phyloP scores from a whole-genome alignment of 2,329 filamentous ascomycete species.

The Fusarium incarnatum region DNA sequence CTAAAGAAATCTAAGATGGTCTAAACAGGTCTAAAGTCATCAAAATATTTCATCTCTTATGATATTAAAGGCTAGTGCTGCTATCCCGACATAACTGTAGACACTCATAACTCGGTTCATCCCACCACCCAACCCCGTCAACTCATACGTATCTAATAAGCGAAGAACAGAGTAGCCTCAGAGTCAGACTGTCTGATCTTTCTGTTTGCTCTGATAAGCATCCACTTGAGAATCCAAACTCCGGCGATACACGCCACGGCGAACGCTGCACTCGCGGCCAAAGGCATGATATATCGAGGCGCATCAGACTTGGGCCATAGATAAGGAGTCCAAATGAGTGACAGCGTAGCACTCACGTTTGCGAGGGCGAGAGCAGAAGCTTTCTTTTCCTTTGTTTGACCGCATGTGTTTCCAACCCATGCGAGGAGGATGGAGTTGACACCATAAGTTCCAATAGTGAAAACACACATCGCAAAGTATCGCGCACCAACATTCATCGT shows the following conservation, averaged over 20 bases:
- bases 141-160: conserved; percentile 18
- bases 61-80: background rate
- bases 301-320: conserved; percentile 39
- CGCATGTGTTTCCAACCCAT: conserved; percentile 56
- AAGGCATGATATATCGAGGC: conserved; percentile 37
- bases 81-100: background rate
- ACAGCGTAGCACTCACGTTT: conserved; percentile 18
- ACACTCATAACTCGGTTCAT: background rate
- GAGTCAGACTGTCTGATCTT: conserved; percentile 43
- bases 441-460: conserved; percentile 50
- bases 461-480: conserved; percentile 52
- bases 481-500: conserved; percentile 43
- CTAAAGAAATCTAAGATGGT: background rate
- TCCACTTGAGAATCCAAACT: conserved; percentile 44
- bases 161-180: conserved; percentile 41
- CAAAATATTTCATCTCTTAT: background rate
- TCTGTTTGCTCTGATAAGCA: conserved; percentile 46
- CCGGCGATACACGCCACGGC: conserved; percentile 51
- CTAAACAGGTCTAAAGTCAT: background rate
- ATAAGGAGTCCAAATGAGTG: conserved; percentile 4
- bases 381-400: conserved; percentile 62
- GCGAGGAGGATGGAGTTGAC: conserved; percentile 60
- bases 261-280: conserved; percentile 42
- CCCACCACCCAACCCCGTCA: background rate
- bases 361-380: conserved; percentile 55